Percentiles rank a stretch among this genome's conserved stretches.
These are phyloP conservation scores for Teunomyces gatunensis DNA, from an alignment of 805 yeast genomes.

Conservation along the genomic window DNA sequence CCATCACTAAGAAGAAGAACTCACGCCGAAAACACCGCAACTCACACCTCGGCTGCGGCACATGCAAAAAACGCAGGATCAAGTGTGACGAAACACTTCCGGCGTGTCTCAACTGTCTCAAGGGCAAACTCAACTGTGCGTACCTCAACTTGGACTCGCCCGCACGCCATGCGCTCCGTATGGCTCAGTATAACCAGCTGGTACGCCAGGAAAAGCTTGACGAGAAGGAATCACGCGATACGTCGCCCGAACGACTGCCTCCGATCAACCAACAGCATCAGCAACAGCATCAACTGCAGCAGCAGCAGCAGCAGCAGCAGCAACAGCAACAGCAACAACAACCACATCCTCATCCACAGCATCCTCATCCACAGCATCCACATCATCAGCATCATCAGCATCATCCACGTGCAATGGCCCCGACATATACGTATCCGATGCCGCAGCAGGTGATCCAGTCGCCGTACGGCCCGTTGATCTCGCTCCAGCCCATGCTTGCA, in stretches of 20 bases:
- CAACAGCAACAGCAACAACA: neutral
- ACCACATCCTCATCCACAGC: neutral
- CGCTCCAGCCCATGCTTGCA: slow-evolving; percentile 12
- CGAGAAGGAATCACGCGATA: slow-evolving; percentile 8
- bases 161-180: slow-evolving; percentile 47
- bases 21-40: slow-evolving; percentile 62
- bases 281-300: neutral
- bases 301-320: neutral
- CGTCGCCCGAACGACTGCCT: slow-evolving; percentile 4
- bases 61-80: slow-evolving; percentile 60
- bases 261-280: neutral
- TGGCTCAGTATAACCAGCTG: slow-evolving; percentile 48
- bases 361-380: neutral
- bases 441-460: slow-evolving; percentile 5
- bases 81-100: slow-evolving; percentile 68
- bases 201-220: slow-evolving; percentile 22
- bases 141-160: slow-evolving; percentile 47
- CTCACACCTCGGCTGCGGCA: slow-evolving; percentile 73
- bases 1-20: slow-evolving; percentile 32
- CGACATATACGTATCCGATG: neutral
- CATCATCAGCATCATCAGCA: neutral
- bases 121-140: slow-evolving; percentile 49
- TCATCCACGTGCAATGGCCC: neutral
- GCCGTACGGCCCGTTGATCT: slow-evolving; percentile 9
- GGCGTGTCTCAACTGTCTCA: slow-evolving; percentile 52